phyloP scores from a whole-genome alignment of 2,329 filamentous ascomycete genomes.

The Calonectria pseudoturangicola region DNA sequence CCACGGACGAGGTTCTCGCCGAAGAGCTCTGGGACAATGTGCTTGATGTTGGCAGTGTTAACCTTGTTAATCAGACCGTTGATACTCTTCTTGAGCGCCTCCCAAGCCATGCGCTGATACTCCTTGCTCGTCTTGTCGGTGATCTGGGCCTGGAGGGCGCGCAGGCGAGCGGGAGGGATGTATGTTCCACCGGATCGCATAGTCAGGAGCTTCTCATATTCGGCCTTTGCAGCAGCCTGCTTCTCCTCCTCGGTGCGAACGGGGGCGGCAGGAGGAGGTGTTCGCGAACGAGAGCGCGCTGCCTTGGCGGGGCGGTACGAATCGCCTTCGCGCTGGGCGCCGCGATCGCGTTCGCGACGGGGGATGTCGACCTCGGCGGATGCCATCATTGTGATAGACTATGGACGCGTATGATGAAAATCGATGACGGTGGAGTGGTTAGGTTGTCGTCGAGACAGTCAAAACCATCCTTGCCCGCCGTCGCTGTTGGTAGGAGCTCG shows the following conservation, averaged over 20 bases:
- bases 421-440: conserved; percentile 33
- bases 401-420: conserved; percentile 20
- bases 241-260: conserved; percentile 85
- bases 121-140: conserved; percentile 97
- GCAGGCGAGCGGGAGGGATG: conserved; percentile 92
- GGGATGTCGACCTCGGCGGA: conserved; percentile 66
- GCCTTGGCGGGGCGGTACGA: conserved; percentile 68
- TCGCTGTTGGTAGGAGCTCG: conserved; percentile 38
- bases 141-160: conserved; percentile 95
- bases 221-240: conserved; percentile 90
- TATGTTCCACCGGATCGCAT: conserved; percentile 98
- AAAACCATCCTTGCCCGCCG: conserved; percentile 41
- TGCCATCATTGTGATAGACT: conserved; percentile 60
- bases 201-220: conserved; percentile 93
- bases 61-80: conserved; percentile 99
- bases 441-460: conserved; percentile 38
- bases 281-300: conserved; percentile 54
- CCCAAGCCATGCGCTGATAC: conserved; percentile 99
- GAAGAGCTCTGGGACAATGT: conserved; percentile 97
- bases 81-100: conserved; percentile 98
- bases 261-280: conserved; percentile 60
- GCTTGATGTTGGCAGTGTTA: conserved; percentile 98
- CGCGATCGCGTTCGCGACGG: conserved; percentile 61
- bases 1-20: conserved; percentile 94
- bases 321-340: conserved; percentile 67